phyloP scores from a whole-genome alignment of 805 yeast genomes.

The Ogataea degrootiae region DNA sequence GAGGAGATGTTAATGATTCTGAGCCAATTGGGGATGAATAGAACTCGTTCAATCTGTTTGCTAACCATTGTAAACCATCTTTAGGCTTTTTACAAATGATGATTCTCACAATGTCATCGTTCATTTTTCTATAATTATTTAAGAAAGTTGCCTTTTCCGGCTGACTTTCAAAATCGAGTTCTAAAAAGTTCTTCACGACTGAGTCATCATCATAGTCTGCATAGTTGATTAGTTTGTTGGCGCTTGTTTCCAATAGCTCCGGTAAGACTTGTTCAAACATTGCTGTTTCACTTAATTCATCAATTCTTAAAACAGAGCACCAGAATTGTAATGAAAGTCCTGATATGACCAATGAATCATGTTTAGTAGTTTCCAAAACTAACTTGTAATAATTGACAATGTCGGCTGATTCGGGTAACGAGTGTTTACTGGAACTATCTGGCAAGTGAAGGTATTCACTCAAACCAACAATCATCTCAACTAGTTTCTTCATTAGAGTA shows the following conservation, averaged over 20 bases:
- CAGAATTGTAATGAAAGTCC: conserved; percentile 91
- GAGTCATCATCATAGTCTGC: conserved; percentile 62
- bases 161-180: conserved; percentile 82
- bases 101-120: conserved; percentile 87
- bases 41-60: conserved; percentile 62
- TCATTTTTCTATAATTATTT: conserved; percentile 72
- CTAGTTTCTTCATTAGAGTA: conserved; percentile 80
- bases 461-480: conserved; percentile 85
- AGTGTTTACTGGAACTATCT: conserved; percentile 20
- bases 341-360: conserved; percentile 82
- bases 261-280: conserved; percentile 57
- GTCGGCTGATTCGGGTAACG: conserved; percentile 52
- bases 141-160: conserved; percentile 77
- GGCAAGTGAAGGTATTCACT: conserved; percentile 60
- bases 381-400: conserved; percentile 64
- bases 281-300: conserved; percentile 57
- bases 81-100: conserved; percentile 82
- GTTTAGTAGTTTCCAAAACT: conserved; percentile 75
- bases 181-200: conserved; percentile 59
- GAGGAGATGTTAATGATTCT: conserved; percentile 50
- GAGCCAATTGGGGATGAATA: conserved; percentile 69
- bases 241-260: conserved; percentile 66
- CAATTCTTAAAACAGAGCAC: conserved; percentile 84
- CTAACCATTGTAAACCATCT: conserved; percentile 78
- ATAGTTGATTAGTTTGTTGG: conserved; percentile 74